Evolutionary conservation across 139 green algal genomes (phyloP).

Genomic region (Spirogloea muscicola): DNA sequence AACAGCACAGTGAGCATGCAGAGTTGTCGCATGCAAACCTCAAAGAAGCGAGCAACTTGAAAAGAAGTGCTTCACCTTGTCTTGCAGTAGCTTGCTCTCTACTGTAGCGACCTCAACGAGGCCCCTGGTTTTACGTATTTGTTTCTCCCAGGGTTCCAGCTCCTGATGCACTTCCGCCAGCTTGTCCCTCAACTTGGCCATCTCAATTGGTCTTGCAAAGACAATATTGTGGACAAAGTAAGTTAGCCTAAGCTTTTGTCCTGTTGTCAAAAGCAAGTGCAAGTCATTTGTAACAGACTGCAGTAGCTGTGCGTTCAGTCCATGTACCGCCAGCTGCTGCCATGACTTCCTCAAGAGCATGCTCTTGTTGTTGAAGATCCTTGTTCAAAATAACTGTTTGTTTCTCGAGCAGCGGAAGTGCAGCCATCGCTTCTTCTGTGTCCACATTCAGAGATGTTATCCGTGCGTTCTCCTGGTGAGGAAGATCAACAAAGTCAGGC

Average conservation of each 20-base stretch:
- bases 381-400: no score
- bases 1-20: no score
- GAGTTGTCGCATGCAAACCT: no score
- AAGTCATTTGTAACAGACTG: not conserved
- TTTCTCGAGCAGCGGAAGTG: slow-evolving; percentile 54
- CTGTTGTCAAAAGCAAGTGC: slow-evolving; percentile 19
- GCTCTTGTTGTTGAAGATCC: no score
- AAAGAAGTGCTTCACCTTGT: no score
- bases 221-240: no score
- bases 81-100: slow-evolving; percentile 44
- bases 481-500: not conserved
- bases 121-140: slow-evolving; percentile 67
- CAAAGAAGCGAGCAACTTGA: no score
- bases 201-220: slow-evolving; percentile 13
- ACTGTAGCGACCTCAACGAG: slow-evolving; percentile 45
- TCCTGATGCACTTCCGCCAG: slow-evolving; percentile 56
- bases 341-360: not conserved
- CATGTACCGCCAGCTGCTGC: not conserved
- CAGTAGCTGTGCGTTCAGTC: not conserved
- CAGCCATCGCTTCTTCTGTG: not conserved
- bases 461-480: not conserved
- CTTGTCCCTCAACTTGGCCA: slow-evolving; percentile 59
- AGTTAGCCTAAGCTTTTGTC: no score
- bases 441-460: not conserved
- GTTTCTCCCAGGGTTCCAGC: slow-evolving; percentile 80